phyloP scores from a whole-genome alignment of 31 red algal species.

The Endocladia muricata region DNA sequence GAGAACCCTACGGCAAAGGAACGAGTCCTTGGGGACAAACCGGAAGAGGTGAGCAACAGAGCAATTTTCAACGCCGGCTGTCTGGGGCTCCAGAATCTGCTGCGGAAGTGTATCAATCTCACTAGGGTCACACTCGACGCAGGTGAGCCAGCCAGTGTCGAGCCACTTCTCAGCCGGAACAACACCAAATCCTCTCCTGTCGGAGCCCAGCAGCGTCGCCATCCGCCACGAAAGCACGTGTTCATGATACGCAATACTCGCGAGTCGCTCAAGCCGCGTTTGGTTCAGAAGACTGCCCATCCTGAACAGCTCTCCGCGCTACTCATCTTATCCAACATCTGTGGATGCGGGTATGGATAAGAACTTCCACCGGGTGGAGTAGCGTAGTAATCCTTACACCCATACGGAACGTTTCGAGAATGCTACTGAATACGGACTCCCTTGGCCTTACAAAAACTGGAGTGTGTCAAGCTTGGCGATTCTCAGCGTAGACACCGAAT shows the following conservation, averaged over 20 bases:
- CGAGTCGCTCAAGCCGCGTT: neutral
- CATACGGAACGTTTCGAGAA: too few relatives aligned
- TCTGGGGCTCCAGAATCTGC: neutral
- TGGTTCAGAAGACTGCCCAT: neutral
- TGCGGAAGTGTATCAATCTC: neutral
- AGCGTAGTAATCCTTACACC: too few relatives aligned
- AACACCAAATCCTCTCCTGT: neutral
- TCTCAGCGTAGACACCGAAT: too few relatives aligned
- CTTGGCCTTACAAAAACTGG: too few relatives aligned
- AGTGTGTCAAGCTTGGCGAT: too few relatives aligned
- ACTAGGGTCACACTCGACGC: neutral
- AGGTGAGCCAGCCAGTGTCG: neutral
- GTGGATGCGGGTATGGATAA: too few relatives aligned
- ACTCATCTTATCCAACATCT: constrained; percentile 11
- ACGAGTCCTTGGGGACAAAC: neutral
- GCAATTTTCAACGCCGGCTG: neutral
- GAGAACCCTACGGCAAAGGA: neutral
- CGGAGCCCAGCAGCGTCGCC: neutral
- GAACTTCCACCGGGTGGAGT: too few relatives aligned
- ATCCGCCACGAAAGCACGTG: neutral
- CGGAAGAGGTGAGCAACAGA: neutral
- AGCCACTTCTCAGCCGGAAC: neutral
- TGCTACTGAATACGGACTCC: too few relatives aligned
- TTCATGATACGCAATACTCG: neutral
- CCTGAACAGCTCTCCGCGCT: neutral